Evolutionary conservation across 2,329 filamentous ascomycete species (phyloP).

Genomic region (Epichloe baconii): DNA sequence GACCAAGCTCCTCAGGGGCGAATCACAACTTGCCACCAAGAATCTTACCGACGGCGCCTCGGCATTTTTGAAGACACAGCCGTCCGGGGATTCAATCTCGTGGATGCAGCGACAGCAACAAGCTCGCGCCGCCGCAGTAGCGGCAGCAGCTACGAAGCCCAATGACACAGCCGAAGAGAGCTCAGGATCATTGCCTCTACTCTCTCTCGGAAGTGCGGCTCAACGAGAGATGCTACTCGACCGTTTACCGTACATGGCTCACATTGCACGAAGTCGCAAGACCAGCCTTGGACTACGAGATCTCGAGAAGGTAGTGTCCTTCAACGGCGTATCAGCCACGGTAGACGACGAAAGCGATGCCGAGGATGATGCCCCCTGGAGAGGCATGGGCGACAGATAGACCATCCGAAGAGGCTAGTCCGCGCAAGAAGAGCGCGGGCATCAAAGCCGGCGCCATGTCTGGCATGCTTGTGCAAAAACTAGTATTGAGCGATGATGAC

Average conservation of each 20-base stretch:
- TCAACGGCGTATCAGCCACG: constrained; percentile 42
- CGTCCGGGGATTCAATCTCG: constrained; percentile 14
- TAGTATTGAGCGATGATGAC: constrained; percentile 71
- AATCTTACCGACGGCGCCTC: constrained; percentile 32
- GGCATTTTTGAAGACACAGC: constrained; percentile 33
- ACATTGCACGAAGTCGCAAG: constrained; percentile 40
- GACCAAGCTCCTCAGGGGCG: constrained; percentile 43
- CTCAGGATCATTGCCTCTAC: constrained; percentile 24
- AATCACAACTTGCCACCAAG: constrained; percentile 24
- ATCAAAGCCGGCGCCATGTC: constrained; percentile 25
- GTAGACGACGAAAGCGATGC: constrained; percentile 32
- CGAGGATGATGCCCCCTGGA: constrained; percentile 29
- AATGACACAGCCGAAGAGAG: constrained; percentile 9
- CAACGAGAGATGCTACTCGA: constrained; percentile 69
- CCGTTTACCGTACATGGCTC: constrained; percentile 71
- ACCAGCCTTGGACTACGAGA: constrained; percentile 35
- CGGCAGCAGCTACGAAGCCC: constrained; percentile 5
- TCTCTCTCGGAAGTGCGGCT: constrained; percentile 51
- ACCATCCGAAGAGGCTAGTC: constrained; percentile 39
- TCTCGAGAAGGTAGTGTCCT: constrained; percentile 55
- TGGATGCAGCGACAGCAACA: constrained; percentile 24
- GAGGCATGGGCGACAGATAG: constrained; percentile 51
- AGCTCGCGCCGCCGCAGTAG: constrained; percentile 5
- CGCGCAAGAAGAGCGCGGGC: constrained; percentile 31
- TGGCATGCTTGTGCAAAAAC: constrained; percentile 43